Conservation (phyloP, 345 rosid species). For the Eucalyptus pumila region DNA sequence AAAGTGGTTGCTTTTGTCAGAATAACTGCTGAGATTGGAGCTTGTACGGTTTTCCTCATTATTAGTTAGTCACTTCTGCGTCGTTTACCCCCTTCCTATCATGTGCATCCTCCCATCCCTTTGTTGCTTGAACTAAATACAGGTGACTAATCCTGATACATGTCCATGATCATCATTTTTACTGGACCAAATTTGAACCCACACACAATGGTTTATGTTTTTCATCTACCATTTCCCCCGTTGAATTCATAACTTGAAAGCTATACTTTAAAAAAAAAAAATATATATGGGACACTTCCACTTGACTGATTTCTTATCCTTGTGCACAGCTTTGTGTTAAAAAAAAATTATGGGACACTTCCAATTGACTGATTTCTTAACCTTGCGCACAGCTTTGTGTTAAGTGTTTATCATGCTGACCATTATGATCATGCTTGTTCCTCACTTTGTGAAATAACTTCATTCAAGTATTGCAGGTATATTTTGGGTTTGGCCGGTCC, state of each 20-base stretch:
- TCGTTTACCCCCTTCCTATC: background rate
- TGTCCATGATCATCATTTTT: background rate
- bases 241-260: background rate
- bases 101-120: background rate
- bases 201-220: background rate
- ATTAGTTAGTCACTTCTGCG: background rate
- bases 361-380: background rate
- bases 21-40: background rate
- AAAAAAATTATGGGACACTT: background rate
- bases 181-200: background rate
- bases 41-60: background rate
- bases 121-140: background rate
- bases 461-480: constrained; percentile 28
- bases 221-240: background rate
- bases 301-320: background rate
- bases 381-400: background rate
- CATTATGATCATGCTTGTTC: background rate
- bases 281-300: background rate
- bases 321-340: background rate
- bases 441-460: background rate
- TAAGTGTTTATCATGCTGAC: background rate
- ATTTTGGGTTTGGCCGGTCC: constrained; percentile 88
- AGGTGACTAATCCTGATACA: background rate
- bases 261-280: background rate
- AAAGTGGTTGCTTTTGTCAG: background rate